Evolutionary conservation across 148 eudicot species (phyloP), one percentile per base, ranked within the genome.

Genomic region (Camellia japonica): DNA sequence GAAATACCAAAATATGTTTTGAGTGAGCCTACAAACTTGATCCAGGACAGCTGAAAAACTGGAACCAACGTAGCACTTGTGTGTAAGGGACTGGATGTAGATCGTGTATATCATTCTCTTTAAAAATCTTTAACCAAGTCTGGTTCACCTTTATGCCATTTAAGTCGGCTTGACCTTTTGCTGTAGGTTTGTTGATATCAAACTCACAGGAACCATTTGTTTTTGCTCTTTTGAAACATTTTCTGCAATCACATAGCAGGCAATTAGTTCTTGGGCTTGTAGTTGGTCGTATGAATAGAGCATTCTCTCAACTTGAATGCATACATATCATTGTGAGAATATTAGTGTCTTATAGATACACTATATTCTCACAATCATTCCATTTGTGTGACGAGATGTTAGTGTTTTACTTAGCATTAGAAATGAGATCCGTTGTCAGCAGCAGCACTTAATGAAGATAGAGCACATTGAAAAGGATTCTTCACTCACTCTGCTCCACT

Each of bases 11-110:
- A 76, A 78, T 90, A 90, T 66, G 90, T 88, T 30, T 68, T 88
- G 76, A 88, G 87, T 69, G 88, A 90, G 81, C 93, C 93, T n/a
- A 84, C 87, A 52, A 90, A 90, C 84, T 73, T 88, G 75, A 82
- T 90, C 59, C 69, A 47, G 71, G 83, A 74, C 42, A 11, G 84
- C 72, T 86, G 82, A 88, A 66, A 80, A 46, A 30, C 30, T 7
- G 1, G 30, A 59, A 60, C 13, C 11, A 51, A 9, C 6, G 3
- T 41, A 19, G 75, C 41, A 71, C 59, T 12, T 71, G 60, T 30
- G 38, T 52, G 41, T 6, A 52, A 20, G 51, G 30, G 79, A 7
- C 70, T 41, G 16, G 49, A 49, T 64, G 71, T 77, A 77, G 3
- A 65, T 77, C 44, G 20, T 62, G 68, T 73, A 62, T 47, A 60